phyloP scores from a whole-genome alignment of 73 alveolate genomes.

The Tetrahymena thermophila region DNA sequence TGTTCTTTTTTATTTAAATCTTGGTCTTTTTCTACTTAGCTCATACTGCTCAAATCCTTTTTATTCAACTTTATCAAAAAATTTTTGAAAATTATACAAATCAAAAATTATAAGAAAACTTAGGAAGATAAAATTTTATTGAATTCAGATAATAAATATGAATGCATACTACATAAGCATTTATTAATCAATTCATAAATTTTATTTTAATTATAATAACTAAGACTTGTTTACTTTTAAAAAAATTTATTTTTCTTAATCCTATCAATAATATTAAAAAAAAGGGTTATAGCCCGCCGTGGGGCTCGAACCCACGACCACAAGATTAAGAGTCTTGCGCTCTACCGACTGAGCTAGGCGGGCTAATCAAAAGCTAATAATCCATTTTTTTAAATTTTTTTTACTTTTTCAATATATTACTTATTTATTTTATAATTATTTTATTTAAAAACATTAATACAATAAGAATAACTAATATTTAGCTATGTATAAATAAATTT shows the following conservation, averaged over 20 bases:
- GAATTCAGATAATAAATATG: neutral
- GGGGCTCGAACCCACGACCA: slow-evolving; percentile 9
- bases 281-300: neutral
- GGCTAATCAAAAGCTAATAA: neutral
- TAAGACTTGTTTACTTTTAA: neutral
- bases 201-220: too few species aligned
- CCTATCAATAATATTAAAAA: neutral
- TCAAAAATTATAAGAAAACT: neutral
- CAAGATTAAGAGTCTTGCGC: slow-evolving; percentile 4
- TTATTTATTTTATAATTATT: too few species aligned
- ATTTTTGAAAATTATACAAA: neutral
- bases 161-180: too few species aligned
- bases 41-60: neutral
- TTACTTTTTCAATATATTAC: neutral
- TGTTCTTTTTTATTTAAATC: neutral
- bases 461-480: too few species aligned
- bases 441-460: too few species aligned
- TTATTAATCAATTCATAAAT: too few species aligned
- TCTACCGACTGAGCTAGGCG: slow-evolving; percentile 7
- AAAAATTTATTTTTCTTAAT: neutral
- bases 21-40: neutral
- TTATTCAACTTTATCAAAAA: neutral
- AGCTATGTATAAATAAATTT: too few species aligned
- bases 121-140: neutral
- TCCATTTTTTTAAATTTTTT: neutral